These are phyloP conservation scores for Wickerhamomyces hampshirensis DNA, from an alignment of 805 yeast genomes.

Conservation along the genomic window DNA sequence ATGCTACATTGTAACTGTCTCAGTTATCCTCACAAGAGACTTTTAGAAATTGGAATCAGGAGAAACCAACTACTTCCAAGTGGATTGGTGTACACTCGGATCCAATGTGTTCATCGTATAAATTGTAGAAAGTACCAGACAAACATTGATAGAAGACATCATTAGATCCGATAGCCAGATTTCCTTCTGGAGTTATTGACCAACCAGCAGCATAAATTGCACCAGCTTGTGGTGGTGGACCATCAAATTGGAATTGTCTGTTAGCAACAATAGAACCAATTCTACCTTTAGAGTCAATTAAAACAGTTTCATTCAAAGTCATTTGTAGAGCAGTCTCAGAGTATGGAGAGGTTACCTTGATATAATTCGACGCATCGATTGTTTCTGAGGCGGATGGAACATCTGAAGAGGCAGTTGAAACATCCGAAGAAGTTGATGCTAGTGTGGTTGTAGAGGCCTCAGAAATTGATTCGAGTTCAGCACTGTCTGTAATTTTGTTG, in stretches of 20 bases:
- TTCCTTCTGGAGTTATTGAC: conserved; percentile 48
- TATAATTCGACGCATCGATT: conserved; percentile 10
- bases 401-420: background rate
- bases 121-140: conserved; percentile 74
- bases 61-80: conserved; percentile 53
- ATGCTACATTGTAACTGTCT: background rate
- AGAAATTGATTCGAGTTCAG: background rate
- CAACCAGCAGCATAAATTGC: conserved; percentile 68
- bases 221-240: conserved; percentile 83
- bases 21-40: too few relatives aligned
- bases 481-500: background rate
- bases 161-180: conserved; percentile 57
- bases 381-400: background rate
- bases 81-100: conserved; percentile 59
- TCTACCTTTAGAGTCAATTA: conserved; percentile 60
- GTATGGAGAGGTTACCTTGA: conserved; percentile 37
- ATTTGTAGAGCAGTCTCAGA: conserved; percentile 48
- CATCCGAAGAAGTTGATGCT: background rate
- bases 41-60: too few relatives aligned
- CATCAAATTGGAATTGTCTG: conserved; percentile 84
- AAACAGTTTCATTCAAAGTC: conserved; percentile 44
- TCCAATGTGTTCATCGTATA: conserved; percentile 62
- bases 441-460: conserved; percentile 33
- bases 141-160: conserved; percentile 69
- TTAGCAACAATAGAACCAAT: conserved; percentile 76